Conservation (phyloP, 1,284 basidiomycete species). For the Cryptococcus hybrid region DNA sequence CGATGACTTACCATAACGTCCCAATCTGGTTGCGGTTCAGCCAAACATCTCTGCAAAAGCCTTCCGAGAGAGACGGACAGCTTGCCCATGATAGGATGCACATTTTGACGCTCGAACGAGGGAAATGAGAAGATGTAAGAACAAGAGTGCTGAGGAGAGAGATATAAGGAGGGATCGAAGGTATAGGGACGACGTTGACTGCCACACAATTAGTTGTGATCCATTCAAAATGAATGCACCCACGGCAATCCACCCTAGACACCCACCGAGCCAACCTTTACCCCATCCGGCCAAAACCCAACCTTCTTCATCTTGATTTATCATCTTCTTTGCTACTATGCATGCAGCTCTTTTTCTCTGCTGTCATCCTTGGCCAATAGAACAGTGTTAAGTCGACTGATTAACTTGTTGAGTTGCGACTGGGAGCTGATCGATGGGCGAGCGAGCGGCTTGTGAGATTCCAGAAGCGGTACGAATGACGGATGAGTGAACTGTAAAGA, state of each 20-base stretch:
- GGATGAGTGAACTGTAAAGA: conserved; percentile 33
- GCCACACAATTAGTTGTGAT: neutral
- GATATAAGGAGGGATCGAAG: conserved; percentile 14
- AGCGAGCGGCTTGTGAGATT: conserved; percentile 26
- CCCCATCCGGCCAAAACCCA: conserved; percentile 35
- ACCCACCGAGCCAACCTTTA: conserved; percentile 39
- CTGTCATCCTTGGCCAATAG: conserved; percentile 30
- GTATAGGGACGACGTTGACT: conserved; percentile 5
- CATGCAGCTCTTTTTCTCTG: conserved; percentile 16
- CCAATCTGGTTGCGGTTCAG: conserved; percentile 19
- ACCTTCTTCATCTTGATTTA: conserved; percentile 41
- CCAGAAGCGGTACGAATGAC: conserved; percentile 26
- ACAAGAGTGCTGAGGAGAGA: conserved; percentile 29
- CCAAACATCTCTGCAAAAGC: conserved; percentile 25
- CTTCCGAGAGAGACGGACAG: conserved; percentile 32
- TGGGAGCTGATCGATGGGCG: conserved; percentile 25
- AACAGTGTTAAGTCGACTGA: conserved; percentile 35
- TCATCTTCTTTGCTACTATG: conserved; percentile 21
- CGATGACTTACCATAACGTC: conserved; percentile 19
- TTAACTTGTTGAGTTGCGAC: conserved; percentile 26
- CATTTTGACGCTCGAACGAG: conserved; percentile 41
- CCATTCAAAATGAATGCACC: conserved; percentile 4
- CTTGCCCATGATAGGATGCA: conserved; percentile 46
- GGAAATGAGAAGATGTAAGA: conserved; percentile 26
- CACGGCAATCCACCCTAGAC: conserved; percentile 29